Conservation (phyloP, 2,329 filamentous ascomycete genomes). For the Chrysosporium keratinophilum region DNA sequence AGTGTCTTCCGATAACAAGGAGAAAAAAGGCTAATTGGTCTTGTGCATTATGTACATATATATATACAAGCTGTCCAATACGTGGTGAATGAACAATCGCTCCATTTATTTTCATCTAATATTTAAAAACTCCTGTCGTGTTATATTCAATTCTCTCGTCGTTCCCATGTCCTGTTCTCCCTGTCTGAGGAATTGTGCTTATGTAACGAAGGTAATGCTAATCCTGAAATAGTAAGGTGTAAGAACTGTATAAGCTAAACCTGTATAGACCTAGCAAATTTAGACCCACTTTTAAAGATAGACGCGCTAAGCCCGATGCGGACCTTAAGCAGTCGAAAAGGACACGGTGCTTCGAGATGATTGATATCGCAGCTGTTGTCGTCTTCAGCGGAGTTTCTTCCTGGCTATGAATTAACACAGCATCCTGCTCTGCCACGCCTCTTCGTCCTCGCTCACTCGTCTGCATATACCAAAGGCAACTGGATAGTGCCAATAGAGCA, state of each 20-base stretch:
- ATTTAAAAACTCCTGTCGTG: too few species aligned
- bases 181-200: too few species aligned
- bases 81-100: not conserved
- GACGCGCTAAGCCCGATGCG: not conserved
- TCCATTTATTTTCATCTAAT: not conserved
- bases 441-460: not conserved
- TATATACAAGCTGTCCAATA: too few species aligned
- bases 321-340: not conserved
- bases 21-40: not conserved
- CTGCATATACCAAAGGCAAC: not conserved
- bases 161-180: too few species aligned
- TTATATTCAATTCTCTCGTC: too few species aligned
- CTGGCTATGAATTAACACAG: not conserved
- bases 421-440: not conserved
- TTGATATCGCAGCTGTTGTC: not conserved
- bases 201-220: too few species aligned
- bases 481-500: not conserved
- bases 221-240: not conserved
- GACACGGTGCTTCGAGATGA: slow-evolving; percentile 7
- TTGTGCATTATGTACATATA: too few species aligned
- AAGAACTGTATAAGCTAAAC: not conserved
- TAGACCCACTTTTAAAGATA: not conserved
- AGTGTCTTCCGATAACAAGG: not conserved
- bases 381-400: not conserved
- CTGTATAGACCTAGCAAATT: not conserved